Percentiles rank a stretch among this genome's conserved stretches.
phyloP scores from a whole-genome alignment of 2,329 filamentous ascomycete species.

The Aspergillus alliaceus region DNA sequence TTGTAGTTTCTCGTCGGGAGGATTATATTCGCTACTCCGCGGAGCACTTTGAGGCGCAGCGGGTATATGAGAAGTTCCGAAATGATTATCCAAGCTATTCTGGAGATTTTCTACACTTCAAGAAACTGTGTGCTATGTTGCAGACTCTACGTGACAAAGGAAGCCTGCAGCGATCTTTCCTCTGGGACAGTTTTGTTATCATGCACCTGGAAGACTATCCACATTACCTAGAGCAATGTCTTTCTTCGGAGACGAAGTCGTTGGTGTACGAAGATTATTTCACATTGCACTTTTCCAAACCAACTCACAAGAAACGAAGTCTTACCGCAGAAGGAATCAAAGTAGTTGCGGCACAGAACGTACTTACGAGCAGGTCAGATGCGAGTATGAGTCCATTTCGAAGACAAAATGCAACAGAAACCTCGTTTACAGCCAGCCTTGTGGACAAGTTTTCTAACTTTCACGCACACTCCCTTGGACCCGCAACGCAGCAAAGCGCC shows the following conservation, averaged over 20 bases:
- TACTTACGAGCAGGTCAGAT: slow-evolving; percentile 4
- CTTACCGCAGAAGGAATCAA: slow-evolving; percentile 34
- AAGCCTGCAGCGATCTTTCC: slow-evolving; percentile 33
- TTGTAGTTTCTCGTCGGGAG: slow-evolving; percentile 21
- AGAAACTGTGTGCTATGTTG: slow-evolving; percentile 38
- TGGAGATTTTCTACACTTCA: slow-evolving; percentile 41
- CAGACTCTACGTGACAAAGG: slow-evolving; percentile 31
- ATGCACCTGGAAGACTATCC: slow-evolving; percentile 40
- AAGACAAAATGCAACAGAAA: slow-evolving; percentile 1
- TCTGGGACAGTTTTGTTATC: slow-evolving; percentile 51
- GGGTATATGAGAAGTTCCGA: slow-evolving; percentile 39
- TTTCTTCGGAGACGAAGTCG: slow-evolving; percentile 23
- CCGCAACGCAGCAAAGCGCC: slow-evolving; percentile 3
- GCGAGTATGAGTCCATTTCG: not conserved
- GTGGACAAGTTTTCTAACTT: slow-evolving; percentile 24
- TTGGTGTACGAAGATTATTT: slow-evolving; percentile 44
- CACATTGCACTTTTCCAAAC: slow-evolving; percentile 26
- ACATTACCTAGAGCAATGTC: slow-evolving; percentile 30
- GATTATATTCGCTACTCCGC: slow-evolving; percentile 21
- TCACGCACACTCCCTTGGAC: slow-evolving; percentile 23
- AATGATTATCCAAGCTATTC: slow-evolving; percentile 40
- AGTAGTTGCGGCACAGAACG: slow-evolving; percentile 26
- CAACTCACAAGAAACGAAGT: slow-evolving; percentile 38
- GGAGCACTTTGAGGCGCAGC: slow-evolving; percentile 23
- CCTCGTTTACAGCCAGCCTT: slow-evolving; percentile 29